Evolutionary conservation across 139 green algal genomes (phyloP), one percentile per base, ranked within the genome.

Genomic region (Chlorella sp.): DNA sequence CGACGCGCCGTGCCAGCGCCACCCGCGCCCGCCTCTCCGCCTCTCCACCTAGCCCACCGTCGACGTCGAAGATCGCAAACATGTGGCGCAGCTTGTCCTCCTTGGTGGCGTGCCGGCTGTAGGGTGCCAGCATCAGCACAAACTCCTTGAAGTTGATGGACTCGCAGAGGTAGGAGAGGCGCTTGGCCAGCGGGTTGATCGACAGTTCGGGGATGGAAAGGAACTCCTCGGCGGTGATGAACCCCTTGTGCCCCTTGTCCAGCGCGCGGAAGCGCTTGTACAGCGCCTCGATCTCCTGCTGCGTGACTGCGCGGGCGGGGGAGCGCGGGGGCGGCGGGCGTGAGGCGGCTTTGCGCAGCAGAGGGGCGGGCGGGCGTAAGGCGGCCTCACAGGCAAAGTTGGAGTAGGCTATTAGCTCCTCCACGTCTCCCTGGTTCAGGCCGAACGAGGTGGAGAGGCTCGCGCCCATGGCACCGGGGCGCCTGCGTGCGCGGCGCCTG

Each of bases 91-190:
- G 50, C 78, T 93, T 94, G 65, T 94, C 88, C 15, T 97, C 88
- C 0, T 77, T 50, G 33, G 42, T 83, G 0, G 93, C 92, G 0
- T 80, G 76, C 1, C 61, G 41, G 63, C 85, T 94, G 83, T 97
- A 96, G 31, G 93, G 84, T n/a, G 89, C 77, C 48, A 98, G 81
- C 40, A 97, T 1, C 40, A 69, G 40, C 1, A 93, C 86, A 82
- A 98, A 98, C 40, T 97, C 91, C 67, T 90, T 90, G 71, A 98
- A 98, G 84, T 98, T 98, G 21, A 95, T 88, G 45, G 82, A 89
- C 55, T 97, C 92, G 73, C 94, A 95, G 51, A 95, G 81, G 27
- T 90, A 89, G 40, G 93, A 87, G 68, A 97, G 69, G 1, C 86
- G 79, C 50, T 91, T 84, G 19, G 90, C 87, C 9, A 99, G 65